Evolutionary conservation across 345 rosid genomes (phyloP).

Genomic region (Schrenkiella parvula): DNA sequence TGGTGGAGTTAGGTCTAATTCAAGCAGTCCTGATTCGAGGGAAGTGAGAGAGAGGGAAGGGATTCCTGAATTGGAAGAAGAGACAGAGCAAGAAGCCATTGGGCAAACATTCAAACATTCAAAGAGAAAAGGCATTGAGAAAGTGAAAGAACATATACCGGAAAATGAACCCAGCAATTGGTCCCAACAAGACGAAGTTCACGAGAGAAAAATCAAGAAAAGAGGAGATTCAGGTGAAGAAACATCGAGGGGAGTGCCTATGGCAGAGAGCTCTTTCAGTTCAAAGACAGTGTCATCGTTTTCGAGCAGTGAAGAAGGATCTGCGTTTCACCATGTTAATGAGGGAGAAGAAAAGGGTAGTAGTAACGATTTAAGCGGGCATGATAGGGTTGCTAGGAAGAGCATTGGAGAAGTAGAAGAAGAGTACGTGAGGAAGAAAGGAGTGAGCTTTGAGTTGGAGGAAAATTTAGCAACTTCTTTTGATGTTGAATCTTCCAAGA

Average conservation of each 20-base stretch:
- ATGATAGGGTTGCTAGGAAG: slow-evolving; percentile 43
- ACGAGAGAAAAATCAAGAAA: slow-evolving; percentile 29
- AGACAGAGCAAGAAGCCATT: slow-evolving; percentile 57
- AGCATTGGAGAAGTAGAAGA: slow-evolving; percentile 44
- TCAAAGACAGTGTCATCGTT: slow-evolving; percentile 31
- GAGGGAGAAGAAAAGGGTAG: slow-evolving; percentile 18
- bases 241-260: slow-evolving; percentile 47
- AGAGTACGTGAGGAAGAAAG: slow-evolving; percentile 48
- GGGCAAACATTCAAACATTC: slow-evolving; percentile 37
- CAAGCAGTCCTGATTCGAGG: slow-evolving; percentile 82
- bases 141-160: slow-evolving; percentile 9
- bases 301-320: slow-evolving; percentile 29
- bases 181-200: slow-evolving; percentile 21
- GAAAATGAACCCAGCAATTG: neutral
- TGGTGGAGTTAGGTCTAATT: slow-evolving; percentile 46
- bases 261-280: slow-evolving; percentile 32
- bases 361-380: slow-evolving; percentile 39
- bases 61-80: slow-evolving; percentile 96
- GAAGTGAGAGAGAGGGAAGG: slow-evolving; percentile 95
- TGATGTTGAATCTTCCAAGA: slow-evolving; percentile 49
- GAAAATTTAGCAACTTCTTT: slow-evolving; percentile 41
- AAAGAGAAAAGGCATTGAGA: slow-evolving; percentile 31
- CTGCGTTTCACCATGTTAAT: slow-evolving; percentile 22
- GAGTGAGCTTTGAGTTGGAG: slow-evolving; percentile 78
- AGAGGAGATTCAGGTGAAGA: slow-evolving; percentile 56